Evolutionary conservation across 106 monocot species (phyloP).

Genomic region (Triglochin maritima): DNA sequence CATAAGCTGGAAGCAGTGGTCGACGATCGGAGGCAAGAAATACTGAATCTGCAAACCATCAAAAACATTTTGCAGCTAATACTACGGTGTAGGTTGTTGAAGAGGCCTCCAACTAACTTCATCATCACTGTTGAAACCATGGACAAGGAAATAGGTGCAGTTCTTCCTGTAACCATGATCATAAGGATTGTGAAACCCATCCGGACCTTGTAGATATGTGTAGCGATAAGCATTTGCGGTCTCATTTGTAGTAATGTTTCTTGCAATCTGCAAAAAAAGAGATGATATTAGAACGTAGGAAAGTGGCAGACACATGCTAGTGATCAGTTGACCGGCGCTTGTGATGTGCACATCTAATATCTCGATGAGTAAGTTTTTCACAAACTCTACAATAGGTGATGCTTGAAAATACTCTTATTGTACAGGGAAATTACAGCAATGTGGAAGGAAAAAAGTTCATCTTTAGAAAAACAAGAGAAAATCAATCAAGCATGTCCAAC

Average conservation of each 20-base stretch:
- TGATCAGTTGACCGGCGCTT: neutral
- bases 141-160: slow-evolving; percentile 53
- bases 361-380: neutral
- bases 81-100: neutral
- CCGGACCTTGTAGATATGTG: slow-evolving; percentile 64
- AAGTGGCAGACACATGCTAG: neutral
- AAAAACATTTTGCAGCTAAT: no score
- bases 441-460: neutral
- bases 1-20: no score
- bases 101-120: slow-evolving; percentile 23
- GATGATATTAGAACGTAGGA: neutral
- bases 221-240: slow-evolving; percentile 64
- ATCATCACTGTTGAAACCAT: slow-evolving; percentile 64
- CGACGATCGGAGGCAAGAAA: no score
- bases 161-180: slow-evolving; percentile 61
- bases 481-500: no score
- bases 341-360: neutral
- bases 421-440: neutral
- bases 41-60: no score
- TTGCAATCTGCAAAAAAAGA: slow-evolving; percentile 47
- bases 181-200: slow-evolving; percentile 70
- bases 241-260: slow-evolving; percentile 91
- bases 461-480: no score
- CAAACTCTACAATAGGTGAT: neutral
- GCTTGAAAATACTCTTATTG: neutral